phyloP scores from a whole-genome alignment of 352 stramenopile genomes.

The Phytopythium litorale region DNA sequence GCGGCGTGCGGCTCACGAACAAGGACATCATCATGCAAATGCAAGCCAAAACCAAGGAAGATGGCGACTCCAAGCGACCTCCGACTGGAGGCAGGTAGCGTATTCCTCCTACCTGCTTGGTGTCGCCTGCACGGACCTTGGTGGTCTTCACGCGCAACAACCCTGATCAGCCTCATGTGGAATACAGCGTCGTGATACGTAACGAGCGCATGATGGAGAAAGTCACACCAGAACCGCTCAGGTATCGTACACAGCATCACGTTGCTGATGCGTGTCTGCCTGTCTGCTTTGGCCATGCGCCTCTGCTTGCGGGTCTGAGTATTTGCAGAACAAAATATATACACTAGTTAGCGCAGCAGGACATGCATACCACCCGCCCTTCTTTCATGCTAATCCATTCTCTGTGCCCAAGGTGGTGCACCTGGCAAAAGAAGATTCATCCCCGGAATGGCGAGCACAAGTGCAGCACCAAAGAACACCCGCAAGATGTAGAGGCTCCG shows the following conservation, averaged over 20 bases:
- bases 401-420: slow-evolving; percentile 1
- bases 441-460: not conserved
- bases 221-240: slow-evolving; percentile 6
- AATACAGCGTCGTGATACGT: slow-evolving; percentile 3
- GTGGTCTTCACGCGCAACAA: not conserved
- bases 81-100: slow-evolving; percentile 34
- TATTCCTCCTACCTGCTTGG: slow-evolving; percentile 1
- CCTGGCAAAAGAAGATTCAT: not conserved
- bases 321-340: slow-evolving; percentile 9
- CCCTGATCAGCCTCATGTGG: slow-evolving; percentile 4
- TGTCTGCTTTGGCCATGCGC: not conserved
- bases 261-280: slow-evolving; percentile 1
- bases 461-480: not conserved
- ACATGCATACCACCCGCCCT: not conserved
- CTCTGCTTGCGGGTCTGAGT: not conserved
- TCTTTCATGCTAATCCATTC: not conserved
- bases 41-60: slow-evolving; percentile 13
- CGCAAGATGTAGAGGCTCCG: not conserved
- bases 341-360: slow-evolving; percentile 7
- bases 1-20: slow-evolving; percentile 57
- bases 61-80: slow-evolving; percentile 11
- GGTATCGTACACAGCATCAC: slow-evolving; percentile 6
- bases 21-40: slow-evolving; percentile 73
- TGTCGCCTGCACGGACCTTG: not conserved
- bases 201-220: slow-evolving; percentile 6